These are phyloP conservation scores for Erythrophleum ivorense DNA, from an alignment of 331 rosid genomes.

Conservation along the genomic window DNA sequence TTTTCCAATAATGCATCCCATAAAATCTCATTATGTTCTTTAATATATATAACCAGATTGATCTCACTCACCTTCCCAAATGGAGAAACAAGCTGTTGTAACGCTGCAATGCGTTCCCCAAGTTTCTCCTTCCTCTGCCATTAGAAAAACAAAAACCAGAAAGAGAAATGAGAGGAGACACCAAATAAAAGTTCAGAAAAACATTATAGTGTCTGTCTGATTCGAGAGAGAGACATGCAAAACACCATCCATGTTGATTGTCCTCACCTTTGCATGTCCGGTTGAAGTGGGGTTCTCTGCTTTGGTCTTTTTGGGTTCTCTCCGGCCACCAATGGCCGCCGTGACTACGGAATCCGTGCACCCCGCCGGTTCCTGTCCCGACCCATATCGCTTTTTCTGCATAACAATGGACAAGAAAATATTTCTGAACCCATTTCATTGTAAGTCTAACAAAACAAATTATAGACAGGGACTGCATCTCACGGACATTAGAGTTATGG, in stretches of 20 bases:
- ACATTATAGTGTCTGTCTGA: background rate
- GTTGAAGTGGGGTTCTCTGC: conserved; percentile 49
- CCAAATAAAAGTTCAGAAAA: background rate
- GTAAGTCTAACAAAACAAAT: background rate
- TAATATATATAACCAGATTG: background rate
- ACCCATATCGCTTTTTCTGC: conserved; percentile 70
- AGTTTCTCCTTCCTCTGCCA: conserved; percentile 83
- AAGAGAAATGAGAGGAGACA: background rate
- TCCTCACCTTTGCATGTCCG: conserved; percentile 66
- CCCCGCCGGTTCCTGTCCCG: conserved; percentile 37
- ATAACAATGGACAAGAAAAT: background rate
- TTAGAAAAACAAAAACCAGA: background rate
- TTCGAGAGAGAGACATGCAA: conserved; percentile 38
- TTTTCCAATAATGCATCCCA: background rate
- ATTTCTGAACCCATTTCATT: background rate
- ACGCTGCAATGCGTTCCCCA: conserved; percentile 75
- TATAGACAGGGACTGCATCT: background rate
- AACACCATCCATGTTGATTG: conserved; percentile 1
- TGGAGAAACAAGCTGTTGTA: conserved; percentile 94
- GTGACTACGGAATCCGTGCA: conserved; percentile 18
- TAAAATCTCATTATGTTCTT: background rate
- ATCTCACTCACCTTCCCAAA: conserved; percentile 76
- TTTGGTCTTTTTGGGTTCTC: conserved; percentile 59
- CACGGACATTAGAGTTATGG: conserved; percentile 49
- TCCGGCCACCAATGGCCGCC: conserved; percentile 42